A percentile compares a stretch with the other conserved stretches of the same genome.
phyloP scores from a whole-genome alignment of 306 rosid genomes.

The Cercis canadensis region DNA sequence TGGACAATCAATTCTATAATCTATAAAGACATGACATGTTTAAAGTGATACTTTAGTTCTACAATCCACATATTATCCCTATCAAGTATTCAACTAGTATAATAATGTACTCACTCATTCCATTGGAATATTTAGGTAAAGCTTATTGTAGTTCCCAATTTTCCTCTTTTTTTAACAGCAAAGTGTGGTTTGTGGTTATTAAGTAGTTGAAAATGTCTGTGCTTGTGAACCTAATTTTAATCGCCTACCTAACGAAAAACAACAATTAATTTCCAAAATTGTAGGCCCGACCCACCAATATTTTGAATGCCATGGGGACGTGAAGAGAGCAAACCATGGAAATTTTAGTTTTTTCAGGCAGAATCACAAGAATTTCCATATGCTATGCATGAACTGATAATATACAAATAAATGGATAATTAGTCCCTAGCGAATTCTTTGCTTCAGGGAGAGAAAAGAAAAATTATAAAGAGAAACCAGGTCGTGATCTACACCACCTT shows the following conservation, averaged over 20 bases:
- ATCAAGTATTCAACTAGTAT: conserved; percentile 8
- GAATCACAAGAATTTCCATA: neutral
- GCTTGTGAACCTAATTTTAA: conserved; percentile 28
- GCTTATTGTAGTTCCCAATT: conserved; percentile 24
- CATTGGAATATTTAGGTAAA: conserved; percentile 16
- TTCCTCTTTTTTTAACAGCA: neutral
- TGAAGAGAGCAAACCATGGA: neutral
- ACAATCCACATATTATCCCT: conserved; percentile 31
- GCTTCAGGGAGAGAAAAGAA: too few species aligned
- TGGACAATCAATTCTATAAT: conserved; percentile 28
- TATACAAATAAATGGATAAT: neutral
- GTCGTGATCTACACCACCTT: too few species aligned
- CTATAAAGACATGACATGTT: conserved; percentile 28
- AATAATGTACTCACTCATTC: conserved; percentile 24
- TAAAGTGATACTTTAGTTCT: conserved; percentile 40
- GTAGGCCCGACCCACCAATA: conserved; percentile 17
- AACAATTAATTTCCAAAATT: conserved; percentile 14
- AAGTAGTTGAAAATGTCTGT: neutral
- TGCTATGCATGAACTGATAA: neutral
- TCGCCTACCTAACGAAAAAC: conserved; percentile 10
- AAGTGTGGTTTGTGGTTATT: neutral
- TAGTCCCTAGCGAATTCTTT: neutral
- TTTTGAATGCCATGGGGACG: conserved; percentile 3
- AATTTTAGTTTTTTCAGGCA: neutral
- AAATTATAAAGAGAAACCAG: too few species aligned